Base-by-base conservation (phyloP, 2,329 filamentous ascomycete genomes). In the Coniochaeta prunicola region DNA sequence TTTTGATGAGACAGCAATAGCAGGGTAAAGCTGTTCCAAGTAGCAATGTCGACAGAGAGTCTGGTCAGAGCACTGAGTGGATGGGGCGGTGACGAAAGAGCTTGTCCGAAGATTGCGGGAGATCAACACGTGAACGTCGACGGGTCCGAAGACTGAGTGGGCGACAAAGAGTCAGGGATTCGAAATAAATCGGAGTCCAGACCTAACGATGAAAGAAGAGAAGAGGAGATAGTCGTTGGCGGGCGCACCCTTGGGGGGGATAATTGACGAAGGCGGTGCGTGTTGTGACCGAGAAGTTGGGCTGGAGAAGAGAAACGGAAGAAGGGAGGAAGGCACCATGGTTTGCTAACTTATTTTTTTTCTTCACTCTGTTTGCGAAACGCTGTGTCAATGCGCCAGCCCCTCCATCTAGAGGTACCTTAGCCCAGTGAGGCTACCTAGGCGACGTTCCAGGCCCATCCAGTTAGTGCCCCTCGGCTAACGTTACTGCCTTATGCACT, bases 191-290 rank as follows among this genome's bases (percentile, higher is more conserved):
- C 33, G 28, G 30, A 55, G 45, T 50, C 45, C 45, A 28, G 45
- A 50, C 45, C 45, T 50, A 55, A 56, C 19, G 33, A 56, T 63
- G 68, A 68, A 67, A 67, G 71, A 71, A 67, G 66, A 66, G 71
- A 69, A 71, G 45, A 13, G 36, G 45, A 26, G 65, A 66, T 67
- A 69, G 67, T 56, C 24, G 33, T 64, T 65, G 69, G 53, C 53
- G 45, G 67, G 71, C 72, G 69, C 69, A 71, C 71, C 70, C 71
- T 70, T 33, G 53, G 53, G 64, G 42, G 58, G 56, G 67, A 64
- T 60, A 54, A 66, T 73, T 73, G 72, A 68, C 72, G 70, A 70
- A 24, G 28, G 71, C 72, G 71, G 71, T 68, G 71, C 70, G 72
- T 56, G 54, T 40, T 38, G 54, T 56, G 54, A 56, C 54, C 54